Evolutionary conservation across 345 rosid genomes (phyloP), one percentile per base, ranked within the genome.

Genomic region (Pistacia integerrima): DNA sequence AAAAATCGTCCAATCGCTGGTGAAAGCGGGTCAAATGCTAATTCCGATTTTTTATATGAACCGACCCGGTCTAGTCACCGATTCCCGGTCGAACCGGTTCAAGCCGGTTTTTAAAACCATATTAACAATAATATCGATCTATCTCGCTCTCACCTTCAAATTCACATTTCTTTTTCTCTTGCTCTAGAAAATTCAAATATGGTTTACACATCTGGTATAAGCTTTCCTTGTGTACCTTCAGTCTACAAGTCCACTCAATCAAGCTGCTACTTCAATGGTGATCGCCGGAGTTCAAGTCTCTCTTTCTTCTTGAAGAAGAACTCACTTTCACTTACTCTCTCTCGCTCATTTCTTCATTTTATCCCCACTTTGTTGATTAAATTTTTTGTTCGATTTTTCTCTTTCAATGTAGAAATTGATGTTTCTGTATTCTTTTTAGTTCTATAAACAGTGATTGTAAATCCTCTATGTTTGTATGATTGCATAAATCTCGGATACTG

Each of bases 121-220:
- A 38, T 3, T 38, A 35, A 68, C 35, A 36, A 30, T 52, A 22
- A 30, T 38, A n/a, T 13, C 62, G 60, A 66, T 74, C 77, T 55
- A 30, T 11, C 62, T 75, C 75, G 36, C 74, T 68, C 67, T 66
- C 75, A 36, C 58, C 30, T 72, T 52, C 62, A 56, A 36, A 35
- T 57, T 68, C 71, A 30, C 70, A 17, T 36, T 74, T 51, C 25
- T 35, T 73, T 35, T 22, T 14, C 36, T 77, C 74, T 77, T 22
- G 22, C 22, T 22, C 55, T 70, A 38, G 44, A 38, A 38, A 13
- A 2, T 4, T 52, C 56, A 52, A 52, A 16, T 52, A 93, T 93
- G 99, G 92, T 82, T 73, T 85, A 84, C 73, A 72, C 97, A 7
- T 78, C 96, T 16, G 92, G 94, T 63, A 81, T 83, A 52, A 89